Conservation (phyloP, 1,284 basidiomycete species). For the Cerrena zonata region DNA sequence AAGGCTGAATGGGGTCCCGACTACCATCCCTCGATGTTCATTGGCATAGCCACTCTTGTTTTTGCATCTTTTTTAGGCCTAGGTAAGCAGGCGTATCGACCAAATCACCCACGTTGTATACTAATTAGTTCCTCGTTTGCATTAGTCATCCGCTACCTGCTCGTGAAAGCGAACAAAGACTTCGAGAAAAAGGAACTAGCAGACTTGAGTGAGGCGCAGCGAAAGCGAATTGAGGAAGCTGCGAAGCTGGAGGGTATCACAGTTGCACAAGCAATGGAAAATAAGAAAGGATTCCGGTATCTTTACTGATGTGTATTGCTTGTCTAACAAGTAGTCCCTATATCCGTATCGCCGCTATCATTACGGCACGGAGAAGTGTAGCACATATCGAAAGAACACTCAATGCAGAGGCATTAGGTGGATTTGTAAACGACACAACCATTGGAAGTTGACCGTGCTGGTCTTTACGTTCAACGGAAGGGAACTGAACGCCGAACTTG, state of each 20-base stretch:
- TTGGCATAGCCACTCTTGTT: slow-evolving; percentile 28
- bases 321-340: too few species aligned
- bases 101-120: not conserved
- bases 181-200: slow-evolving; percentile 32
- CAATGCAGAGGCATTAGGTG: too few species aligned
- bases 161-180: slow-evolving; percentile 30
- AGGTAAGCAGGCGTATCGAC: slow-evolving; percentile 16
- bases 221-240: slow-evolving; percentile 33
- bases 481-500: too few species aligned
- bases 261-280: slow-evolving; percentile 32
- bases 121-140: not conserved
- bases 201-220: slow-evolving; percentile 25
- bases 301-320: too few species aligned
- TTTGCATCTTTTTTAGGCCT: slow-evolving; percentile 26
- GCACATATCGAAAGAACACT: too few species aligned
- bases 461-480: too few species aligned
- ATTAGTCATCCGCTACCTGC: slow-evolving; percentile 31
- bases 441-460: too few species aligned
- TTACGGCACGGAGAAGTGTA: too few species aligned
- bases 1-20: slow-evolving; percentile 34
- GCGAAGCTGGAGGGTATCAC: slow-evolving; percentile 34
- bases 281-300: slow-evolving; percentile 38
- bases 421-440: too few species aligned
- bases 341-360: too few species aligned
- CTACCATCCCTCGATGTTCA: slow-evolving; percentile 36